These are phyloP conservation scores for Oryza punctata DNA, from an alignment of 176 grass and related monocot genomes.

Conservation along the genomic window DNA sequence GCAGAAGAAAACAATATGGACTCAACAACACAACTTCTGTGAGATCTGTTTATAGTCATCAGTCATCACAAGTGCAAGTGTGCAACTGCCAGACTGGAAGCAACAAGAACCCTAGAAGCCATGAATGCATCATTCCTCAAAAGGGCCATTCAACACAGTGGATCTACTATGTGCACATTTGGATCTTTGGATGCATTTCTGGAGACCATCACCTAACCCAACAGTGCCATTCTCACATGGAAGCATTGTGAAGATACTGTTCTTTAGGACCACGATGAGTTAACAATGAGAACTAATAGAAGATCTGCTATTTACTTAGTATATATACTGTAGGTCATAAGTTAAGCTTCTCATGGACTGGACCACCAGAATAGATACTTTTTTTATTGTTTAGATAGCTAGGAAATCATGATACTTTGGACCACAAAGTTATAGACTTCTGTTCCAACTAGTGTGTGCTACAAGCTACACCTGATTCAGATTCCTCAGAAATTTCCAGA, in stretches of 20 bases:
- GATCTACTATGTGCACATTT: constrained; percentile 37
- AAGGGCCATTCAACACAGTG: constrained; percentile 28
- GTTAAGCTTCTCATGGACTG: constrained; percentile 21
- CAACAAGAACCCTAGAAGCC: constrained; percentile 34
- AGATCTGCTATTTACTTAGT: constrained; percentile 37
- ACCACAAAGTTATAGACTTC: constrained; percentile 21
- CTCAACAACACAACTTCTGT: constrained; percentile 2
- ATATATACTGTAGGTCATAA: constrained; percentile 25
- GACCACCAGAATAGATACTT: constrained; percentile 45
- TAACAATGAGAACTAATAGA: constrained; percentile 23
- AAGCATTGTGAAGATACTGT: constrained; percentile 46
- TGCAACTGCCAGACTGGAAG: constrained; percentile 42
- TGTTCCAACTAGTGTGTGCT: constrained; percentile 16
- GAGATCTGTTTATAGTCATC: constrained; percentile 17
- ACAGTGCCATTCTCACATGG: constrained; percentile 49
- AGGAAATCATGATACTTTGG: constrained; percentile 33
- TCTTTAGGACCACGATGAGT: constrained; percentile 35
- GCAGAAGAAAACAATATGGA: constrained; percentile 8
- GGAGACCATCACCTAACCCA: constrained; percentile 51
- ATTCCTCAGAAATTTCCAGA: constrained; percentile 26
- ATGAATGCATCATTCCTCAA: constrained; percentile 6
- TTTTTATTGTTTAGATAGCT: constrained; percentile 34
- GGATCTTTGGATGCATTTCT: constrained; percentile 40
- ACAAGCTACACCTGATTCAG: constrained; percentile 26
- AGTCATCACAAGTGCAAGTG: constrained; percentile 16